Percentiles rank a stretch among this genome's conserved stretches.
These are phyloP conservation scores for Extremus antarcticus DNA, from an alignment of 495 filamentous ascomycete genomes.

Conservation along the genomic window DNA sequence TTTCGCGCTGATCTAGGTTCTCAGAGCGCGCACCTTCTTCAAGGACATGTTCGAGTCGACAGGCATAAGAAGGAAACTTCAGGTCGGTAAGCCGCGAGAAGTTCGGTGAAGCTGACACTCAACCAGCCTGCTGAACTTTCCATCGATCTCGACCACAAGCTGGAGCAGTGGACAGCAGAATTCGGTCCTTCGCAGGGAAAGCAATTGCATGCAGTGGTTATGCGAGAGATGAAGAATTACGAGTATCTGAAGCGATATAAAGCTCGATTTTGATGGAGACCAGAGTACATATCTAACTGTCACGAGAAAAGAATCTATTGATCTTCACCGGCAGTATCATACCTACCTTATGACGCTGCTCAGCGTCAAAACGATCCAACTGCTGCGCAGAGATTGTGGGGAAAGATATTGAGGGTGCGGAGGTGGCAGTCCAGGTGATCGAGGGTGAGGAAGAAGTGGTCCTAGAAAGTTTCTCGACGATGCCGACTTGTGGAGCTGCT, in stretches of 20 bases:
- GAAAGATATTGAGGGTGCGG: too few species aligned
- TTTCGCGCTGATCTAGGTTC: not conserved
- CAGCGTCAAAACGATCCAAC: too few species aligned
- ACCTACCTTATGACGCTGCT: too few species aligned
- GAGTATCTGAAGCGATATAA: not conserved
- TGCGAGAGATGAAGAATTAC: not conserved
- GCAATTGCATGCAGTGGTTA: not conserved
- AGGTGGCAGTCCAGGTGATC: too few species aligned
- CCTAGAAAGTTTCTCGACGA: too few species aligned
- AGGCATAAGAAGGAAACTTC: not conserved
- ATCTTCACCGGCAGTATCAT: too few species aligned
- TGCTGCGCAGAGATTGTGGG: too few species aligned
- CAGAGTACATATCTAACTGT: too few species aligned
- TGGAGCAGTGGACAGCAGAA: not conserved
- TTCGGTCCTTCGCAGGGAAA: not conserved
- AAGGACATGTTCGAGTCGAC: not conserved
- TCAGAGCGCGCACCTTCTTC: not conserved
- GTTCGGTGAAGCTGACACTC: not conserved
- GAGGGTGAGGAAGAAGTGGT: too few species aligned
- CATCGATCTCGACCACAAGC: not conserved
- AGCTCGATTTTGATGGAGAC: not conserved
- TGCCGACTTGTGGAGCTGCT: too few species aligned
- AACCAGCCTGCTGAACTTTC: not conserved
- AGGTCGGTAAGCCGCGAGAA: not conserved
- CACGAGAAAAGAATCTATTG: too few species aligned